Conservation (phyloP, 225 moss, liverwort and hornwort genomes). For the Asterella californica region DNA sequence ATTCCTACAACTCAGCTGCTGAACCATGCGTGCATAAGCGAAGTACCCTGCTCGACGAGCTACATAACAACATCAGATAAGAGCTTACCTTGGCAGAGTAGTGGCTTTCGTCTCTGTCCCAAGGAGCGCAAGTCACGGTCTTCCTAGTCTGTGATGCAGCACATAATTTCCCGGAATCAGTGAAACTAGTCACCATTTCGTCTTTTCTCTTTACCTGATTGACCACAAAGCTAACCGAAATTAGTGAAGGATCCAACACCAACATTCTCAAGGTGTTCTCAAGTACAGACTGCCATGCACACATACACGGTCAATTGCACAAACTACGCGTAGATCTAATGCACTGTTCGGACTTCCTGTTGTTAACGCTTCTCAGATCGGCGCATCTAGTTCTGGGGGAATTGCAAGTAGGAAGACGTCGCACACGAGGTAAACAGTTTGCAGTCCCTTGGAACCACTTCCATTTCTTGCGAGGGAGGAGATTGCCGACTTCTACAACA, state of each 20-base stretch:
- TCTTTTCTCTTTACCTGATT: neutral
- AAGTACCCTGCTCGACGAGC: neutral
- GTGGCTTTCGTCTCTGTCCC: conserved; percentile 52
- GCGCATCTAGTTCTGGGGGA: neutral
- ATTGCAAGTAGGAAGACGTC: neutral
- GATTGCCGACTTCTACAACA: neutral
- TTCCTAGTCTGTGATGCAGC: conserved; percentile 38
- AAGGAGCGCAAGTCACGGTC: conserved; percentile 38
- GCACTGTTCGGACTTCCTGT: neutral
- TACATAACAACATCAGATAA: neutral
- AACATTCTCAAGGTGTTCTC: neutral
- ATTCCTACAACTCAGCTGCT: neutral
- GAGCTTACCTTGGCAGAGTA: conserved; percentile 39
- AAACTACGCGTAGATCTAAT: neutral
- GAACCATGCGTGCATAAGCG: neutral
- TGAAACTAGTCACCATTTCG: neutral
- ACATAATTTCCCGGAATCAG: conserved; percentile 18
- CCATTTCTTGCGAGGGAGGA: neutral
- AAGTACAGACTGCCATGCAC: neutral
- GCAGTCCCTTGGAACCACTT: neutral
- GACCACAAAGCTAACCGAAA: neutral
- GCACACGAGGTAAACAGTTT: neutral
- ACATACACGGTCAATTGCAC: neutral
- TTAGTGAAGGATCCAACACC: neutral
- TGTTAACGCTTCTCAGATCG: neutral